Base-by-base conservation (phyloP, 129 eudicot genomes). In the Calendula officinalis region DNA sequence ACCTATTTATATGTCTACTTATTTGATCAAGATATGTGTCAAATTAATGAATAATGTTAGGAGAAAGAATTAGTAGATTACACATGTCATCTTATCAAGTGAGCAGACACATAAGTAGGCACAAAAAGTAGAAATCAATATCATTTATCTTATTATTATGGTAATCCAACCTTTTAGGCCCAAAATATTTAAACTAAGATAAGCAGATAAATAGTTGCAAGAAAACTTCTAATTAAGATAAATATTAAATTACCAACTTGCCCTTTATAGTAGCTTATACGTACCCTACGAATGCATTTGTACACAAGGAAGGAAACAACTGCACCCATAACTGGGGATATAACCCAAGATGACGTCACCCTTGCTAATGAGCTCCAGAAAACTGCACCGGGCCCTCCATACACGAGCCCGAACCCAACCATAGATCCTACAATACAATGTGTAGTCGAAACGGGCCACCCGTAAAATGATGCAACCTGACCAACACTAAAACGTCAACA, bases 381-480 rank as follows among this genome's bases (percentile, higher is more conserved):
- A 32, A 91, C 94, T 9, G 97, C 97, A 42, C 79, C 85, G 0
- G 85, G 60, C 35, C 97, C 97, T 16, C 95, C 95, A 55, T 82
- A 87, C 9, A 71, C 95, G 8, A 91, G 90, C 5, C 97, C 97
- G 36, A 87, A 87, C 27, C 97, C 97, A 30, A 87, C 97, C 95
- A 91, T 87, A n/a, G 95, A 87, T 67, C 97, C 97, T 56, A 91
- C 90, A 14, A 91, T 87, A 66, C 95, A 86, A 66, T 91, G 97
- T 53, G 97, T 91, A 9, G 97, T 91, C 8, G 95, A 91, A 48
- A 91, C 95, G 38, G 95, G 97, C 92, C 81, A 86, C 15, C 97
- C 97, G 48, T 81, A 90, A 67, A 68, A 90, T 22, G 97, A 86
- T 41, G 97, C 95, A 64, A 90, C 92, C 97, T 90, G 78, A 77